phyloP scores from a whole-genome alignment of 352 stramenopile species.

The Phytophthora brassicae region DNA sequence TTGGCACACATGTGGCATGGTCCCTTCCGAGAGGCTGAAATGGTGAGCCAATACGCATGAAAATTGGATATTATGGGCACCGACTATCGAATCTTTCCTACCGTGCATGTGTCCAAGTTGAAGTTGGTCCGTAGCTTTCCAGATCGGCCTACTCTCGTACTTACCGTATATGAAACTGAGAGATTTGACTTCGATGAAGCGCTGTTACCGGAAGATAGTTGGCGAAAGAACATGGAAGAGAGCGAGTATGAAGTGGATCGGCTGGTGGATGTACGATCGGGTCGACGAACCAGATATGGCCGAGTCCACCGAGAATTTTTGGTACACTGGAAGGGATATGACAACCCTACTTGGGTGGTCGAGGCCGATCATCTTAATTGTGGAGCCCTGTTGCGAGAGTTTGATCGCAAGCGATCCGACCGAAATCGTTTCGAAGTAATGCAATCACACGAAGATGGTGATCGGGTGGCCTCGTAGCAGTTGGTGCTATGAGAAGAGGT shows the following conservation, averaged over 20 bases:
- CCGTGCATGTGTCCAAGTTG: background rate
- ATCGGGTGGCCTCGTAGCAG: too few species aligned
- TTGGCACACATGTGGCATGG: conserved; percentile 8
- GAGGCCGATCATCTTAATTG: background rate
- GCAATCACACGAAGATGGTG: too few species aligned
- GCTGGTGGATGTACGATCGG: conserved; percentile 3
- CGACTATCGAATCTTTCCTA: background rate
- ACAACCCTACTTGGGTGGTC: background rate
- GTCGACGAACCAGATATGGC: background rate
- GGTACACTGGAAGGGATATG: conserved; percentile 5
- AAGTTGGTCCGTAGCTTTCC: background rate
- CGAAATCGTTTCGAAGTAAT: background rate
- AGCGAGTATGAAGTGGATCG: conserved; percentile 8
- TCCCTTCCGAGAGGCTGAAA: background rate
- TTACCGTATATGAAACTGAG: background rate
- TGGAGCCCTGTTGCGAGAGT: background rate
- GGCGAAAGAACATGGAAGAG: background rate
- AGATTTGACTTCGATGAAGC: background rate
- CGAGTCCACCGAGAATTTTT: background rate
- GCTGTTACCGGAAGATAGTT: background rate
- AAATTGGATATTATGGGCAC: background rate
- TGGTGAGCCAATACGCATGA: background rate
- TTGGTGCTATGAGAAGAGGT: too few species aligned
- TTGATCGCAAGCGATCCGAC: background rate
- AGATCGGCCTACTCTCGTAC: background rate